Evolutionary conservation across 306 rosid genomes (phyloP).

Genomic region (Prunus padus): DNA sequence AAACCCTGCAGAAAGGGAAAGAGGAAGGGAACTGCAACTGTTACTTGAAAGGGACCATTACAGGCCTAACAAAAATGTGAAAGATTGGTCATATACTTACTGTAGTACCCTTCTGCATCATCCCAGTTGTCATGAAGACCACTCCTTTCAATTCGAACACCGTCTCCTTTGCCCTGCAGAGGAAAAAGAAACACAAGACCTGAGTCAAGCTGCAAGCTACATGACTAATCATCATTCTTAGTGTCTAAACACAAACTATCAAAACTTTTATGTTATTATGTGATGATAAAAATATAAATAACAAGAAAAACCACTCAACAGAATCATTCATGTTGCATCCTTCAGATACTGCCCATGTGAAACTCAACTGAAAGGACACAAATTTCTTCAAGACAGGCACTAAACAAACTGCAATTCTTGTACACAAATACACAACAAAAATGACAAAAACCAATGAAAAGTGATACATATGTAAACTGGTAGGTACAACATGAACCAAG

Average conservation of each 20-base stretch:
- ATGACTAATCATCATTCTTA: background rate
- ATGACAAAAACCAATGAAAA: background rate
- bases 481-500: background rate
- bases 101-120: constrained; percentile 97
- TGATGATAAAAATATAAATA: background rate
- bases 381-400: background rate
- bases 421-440: background rate
- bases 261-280: background rate
- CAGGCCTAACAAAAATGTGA: background rate
- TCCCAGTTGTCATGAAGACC: constrained; percentile 97
- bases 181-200: background rate
- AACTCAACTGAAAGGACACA: background rate
- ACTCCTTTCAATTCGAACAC: constrained; percentile 68
- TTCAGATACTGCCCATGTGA: background rate
- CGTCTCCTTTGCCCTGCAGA: constrained; percentile 78
- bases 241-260: background rate
- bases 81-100: constrained; percentile 49
- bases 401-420: background rate
- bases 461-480: background rate
- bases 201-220: background rate
- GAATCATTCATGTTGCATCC: background rate
- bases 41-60: background rate
- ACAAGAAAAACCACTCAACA: no score
- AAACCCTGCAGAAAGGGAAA: background rate
- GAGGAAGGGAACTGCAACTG: background rate